Base-by-base conservation (phyloP, 768 basidiomycete species). In the Astraeus odoratus region DNA sequence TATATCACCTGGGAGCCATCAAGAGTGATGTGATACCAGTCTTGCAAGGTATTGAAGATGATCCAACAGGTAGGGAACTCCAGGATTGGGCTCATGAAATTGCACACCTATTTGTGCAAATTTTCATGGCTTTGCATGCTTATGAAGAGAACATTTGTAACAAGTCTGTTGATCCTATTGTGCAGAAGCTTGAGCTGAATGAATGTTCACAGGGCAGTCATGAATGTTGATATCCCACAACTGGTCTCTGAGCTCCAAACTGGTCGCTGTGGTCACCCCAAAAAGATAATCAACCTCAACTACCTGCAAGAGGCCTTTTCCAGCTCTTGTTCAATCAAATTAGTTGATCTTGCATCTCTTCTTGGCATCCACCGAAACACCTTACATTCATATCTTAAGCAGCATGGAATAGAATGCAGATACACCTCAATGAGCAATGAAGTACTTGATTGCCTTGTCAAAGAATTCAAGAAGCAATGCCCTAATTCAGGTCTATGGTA, bases 401-500 rank as follows among this genome's bases (percentile, higher is more conserved):
- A 31, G 3, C 29, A 54, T 42, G 37, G 43, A 2, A 36, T 55
- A 3, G 13, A 37, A 55, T 53, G 26, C n/a, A n/a, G n/a, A n/a
- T n/a, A n/a, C n/a, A n/a, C n/a, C n/a, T n/a, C n/a, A n/a, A n/a
- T n/a, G n/a, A n/a, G n/a, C n/a, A n/a, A n/a, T n/a, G n/a, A n/a
- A n/a, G n/a, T n/a, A n/a, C n/a, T n/a, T n/a, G n/a, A n/a, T n/a
- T n/a, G n/a, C n/a, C n/a, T n/a, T n/a, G n/a, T n/a, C n/a, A n/a
- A n/a, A n/a, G n/a, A n/a, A n/a, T n/a, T n/a, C n/a, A n/a, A n/a
- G n/a, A 18, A 37, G 2, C 23, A 3, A 22, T 44, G 40, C n/a
- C 64, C 63, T 4, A 42, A 53, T 4, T 60, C 64, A 15, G 65
- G 68, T 0, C 39, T 60, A 7, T 31, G 48, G 0, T 64, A 69